Base-by-base conservation (phyloP, 2,329 filamentous ascomycete genomes). In the Fusarium stilboides region DNA sequence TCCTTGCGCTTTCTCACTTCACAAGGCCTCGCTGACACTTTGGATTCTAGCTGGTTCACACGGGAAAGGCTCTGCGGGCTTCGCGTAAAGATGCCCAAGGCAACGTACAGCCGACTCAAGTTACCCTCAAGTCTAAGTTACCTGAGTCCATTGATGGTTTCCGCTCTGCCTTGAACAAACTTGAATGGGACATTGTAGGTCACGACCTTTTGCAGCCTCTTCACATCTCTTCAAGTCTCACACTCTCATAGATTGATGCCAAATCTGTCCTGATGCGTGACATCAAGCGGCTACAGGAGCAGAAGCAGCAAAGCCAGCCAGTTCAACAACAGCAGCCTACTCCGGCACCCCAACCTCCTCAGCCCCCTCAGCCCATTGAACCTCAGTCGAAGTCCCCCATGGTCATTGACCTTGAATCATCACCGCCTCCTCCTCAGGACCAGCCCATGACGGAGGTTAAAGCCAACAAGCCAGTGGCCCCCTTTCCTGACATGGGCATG, bases 141-240 rank as follows among this genome's bases (percentile, higher is more conserved):
- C 78, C 81, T 33, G 83, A 85, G 42, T 80, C 81, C n/a, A 80
- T 86, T 57, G 77, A 77, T 37, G 75, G 77, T 8, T 88, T 87
- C 72, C 86, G 89, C 61, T 77, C 78, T 57, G 84, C 85, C 9
- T 77, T 90, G 4, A 86, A 89, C 65, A 84, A 87, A 8, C 72
- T 90, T 7, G 88, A 90, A 72, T 77, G 77, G 60, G 86, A 89
- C 26, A 87, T 89, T 73, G 87, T 89, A 79, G 76, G 83, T 59
- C 8, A 17, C 6, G n/a, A 15, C 13, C 24, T 33, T 22, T 12
- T 15, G 9, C n/a, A 19, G 6, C 15, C 9, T 8, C 17, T 24
- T 13, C 1, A 19, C 8, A 13, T 15, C 13, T 20, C 14, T 6
- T 28, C 33, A 42, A 49, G 53, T 46, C 62, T 73, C 53, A 69